phyloP scores from a whole-genome alignment of 2,329 filamentous ascomycete genomes.

The Leptosphaerulina australis region DNA sequence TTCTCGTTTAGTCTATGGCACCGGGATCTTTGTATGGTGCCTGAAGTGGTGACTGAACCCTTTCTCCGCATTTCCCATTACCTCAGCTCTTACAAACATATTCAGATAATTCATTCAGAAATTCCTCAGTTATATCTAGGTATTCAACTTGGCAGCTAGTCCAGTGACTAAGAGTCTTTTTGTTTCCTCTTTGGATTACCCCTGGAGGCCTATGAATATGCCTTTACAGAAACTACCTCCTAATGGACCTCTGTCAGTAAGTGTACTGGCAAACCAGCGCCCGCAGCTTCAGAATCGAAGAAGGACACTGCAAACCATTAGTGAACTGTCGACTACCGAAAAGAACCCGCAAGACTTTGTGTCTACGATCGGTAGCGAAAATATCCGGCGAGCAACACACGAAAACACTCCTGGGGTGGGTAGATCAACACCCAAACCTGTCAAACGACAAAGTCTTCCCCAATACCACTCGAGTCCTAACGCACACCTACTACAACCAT shows the following conservation, averaged over 20 bases:
- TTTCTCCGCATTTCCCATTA: slow-evolving; percentile 14
- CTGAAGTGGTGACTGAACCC: slow-evolving; percentile 6
- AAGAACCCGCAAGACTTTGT: slow-evolving; percentile 18
- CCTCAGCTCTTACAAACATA: not conserved
- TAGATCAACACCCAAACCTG: slow-evolving; percentile 7
- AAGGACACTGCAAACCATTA: slow-evolving; percentile 39
- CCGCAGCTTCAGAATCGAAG: slow-evolving; percentile 29
- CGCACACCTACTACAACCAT: not conserved
- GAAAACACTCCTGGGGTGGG: slow-evolving; percentile 1
- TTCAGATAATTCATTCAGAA: not conserved
- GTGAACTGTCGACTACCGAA: slow-evolving; percentile 31
- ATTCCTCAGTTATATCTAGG: not conserved
- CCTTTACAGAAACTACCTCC: slow-evolving; percentile 28
- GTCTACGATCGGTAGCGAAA: slow-evolving; percentile 11
- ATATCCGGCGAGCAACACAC: slow-evolving; percentile 2
- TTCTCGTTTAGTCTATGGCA: slow-evolving; percentile 18
- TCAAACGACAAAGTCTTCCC: slow-evolving; percentile 28
- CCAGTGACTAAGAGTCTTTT: no score
- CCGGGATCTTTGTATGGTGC: slow-evolving; percentile 15
- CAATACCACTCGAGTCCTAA: slow-evolving; percentile 12
- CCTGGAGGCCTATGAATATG: slow-evolving; percentile 22
- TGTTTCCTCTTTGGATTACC: no score
- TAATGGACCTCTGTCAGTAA: slow-evolving; percentile 8
- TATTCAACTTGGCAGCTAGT: not conserved
- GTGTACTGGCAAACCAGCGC: slow-evolving; percentile 6